Evolutionary conservation across 768 basidiomycete species (phyloP), one percentile per base, ranked within the genome.

Genomic region (Neoboletus magnificus): DNA sequence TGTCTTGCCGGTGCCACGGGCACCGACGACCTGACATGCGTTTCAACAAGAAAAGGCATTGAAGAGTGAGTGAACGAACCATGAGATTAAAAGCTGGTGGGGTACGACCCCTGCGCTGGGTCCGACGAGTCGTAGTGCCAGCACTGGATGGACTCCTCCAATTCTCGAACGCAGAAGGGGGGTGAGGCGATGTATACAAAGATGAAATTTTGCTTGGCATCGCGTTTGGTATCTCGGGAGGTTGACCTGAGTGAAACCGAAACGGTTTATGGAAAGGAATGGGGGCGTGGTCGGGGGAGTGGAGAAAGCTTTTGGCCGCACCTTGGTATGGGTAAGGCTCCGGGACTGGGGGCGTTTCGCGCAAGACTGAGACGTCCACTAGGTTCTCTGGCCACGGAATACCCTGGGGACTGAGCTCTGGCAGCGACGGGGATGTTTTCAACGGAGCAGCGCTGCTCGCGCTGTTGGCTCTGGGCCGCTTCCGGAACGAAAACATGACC

Each of bases 261-360:
- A 89, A 90, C 45, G 90, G 90, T 82, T 87, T 89, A 73, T 92
- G 89, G 79, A 91, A 91, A 62, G 84, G 79, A 71, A 87, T 86
- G 65, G 85, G 76, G 69, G 73, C 67, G 54, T 73, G 72, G 68
- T 79, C 75, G 72, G 71, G 62, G 55, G 77, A 77, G 65, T 80
- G 76, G 67, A 89, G 79, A 71, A 84, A 86, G 67, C 79, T 81
- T 79, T 82, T 85, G 60, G 79, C 76, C 77, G 87, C 86, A 84
- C 86, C 87, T 81, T 83, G 79, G 68, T 74, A 66, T 69, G 68
- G 71, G 59, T 64, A 48, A 73, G 73, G 64, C 71, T 69, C 55
- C 69, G 68, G 57, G 52, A 47, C 12, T 37, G 63, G 46, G 37
- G 63, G 57, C 5, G 75, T 71, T 64, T 83, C 75, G 50, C 82